Conservation (phyloP, 139 green algal genomes). For the Volvox africanus region DNA sequence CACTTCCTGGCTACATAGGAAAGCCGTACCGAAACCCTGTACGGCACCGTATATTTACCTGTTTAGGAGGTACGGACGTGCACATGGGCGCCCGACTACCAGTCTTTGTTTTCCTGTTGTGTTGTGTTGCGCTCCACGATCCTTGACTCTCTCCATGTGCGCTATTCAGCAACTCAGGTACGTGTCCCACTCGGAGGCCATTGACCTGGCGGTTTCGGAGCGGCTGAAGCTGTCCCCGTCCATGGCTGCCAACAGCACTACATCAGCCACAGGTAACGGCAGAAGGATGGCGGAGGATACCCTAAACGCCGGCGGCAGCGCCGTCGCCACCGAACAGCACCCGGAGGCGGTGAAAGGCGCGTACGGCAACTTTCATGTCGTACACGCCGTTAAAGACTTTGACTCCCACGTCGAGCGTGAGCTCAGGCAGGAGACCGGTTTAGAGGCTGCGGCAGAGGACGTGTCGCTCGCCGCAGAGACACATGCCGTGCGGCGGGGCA, state of each 20-base stretch:
- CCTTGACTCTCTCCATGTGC: background rate
- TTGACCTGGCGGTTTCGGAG: background rate
- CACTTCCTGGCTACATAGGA: background rate
- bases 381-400: background rate
- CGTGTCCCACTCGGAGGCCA: background rate
- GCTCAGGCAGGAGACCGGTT: background rate
- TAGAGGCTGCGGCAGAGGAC: background rate
- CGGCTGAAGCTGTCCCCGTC: background rate
- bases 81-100: too few relatives aligned
- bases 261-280: background rate
- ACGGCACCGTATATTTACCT: too few relatives aligned
- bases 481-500: background rate
- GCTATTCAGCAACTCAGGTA: background rate
- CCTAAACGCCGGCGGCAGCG: background rate
- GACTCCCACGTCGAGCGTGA: background rate
- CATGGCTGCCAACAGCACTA: background rate
- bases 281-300: background rate
- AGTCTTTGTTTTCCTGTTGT: too few relatives aligned
- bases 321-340: background rate
- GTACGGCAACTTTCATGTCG: background rate
- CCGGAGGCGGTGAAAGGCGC: background rate
- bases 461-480: background rate
- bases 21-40: too few relatives aligned
- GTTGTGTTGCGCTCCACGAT: too few relatives aligned
- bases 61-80: too few relatives aligned